A percentile compares a stretch with the other conserved stretches of the same genome.
These are phyloP conservation scores for Penicillium olsonii DNA, from an alignment of 2,329 filamentous ascomycete genomes.

Conservation along the genomic window DNA sequence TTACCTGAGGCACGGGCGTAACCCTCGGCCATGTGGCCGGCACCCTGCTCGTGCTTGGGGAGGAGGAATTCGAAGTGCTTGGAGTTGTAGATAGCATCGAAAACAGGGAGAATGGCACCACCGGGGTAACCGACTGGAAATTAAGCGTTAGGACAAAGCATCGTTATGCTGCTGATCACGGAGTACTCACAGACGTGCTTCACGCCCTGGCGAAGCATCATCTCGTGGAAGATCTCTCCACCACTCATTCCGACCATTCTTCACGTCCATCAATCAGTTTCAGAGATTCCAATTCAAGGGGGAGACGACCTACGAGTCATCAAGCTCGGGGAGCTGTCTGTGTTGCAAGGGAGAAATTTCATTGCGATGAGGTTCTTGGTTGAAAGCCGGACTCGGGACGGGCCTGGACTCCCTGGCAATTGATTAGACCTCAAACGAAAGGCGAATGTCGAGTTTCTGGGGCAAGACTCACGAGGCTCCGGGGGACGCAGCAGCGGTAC, in stretches of 20 bases:
- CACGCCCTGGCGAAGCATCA: conserved; percentile 92
- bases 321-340: conserved; percentile 64
- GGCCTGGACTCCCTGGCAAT: conserved; percentile 56
- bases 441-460: conserved; percentile 13
- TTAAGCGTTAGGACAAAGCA: conserved; percentile 7
- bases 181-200: conserved; percentile 84
- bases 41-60: conserved; percentile 94
- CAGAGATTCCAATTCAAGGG: not conserved
- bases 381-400: conserved; percentile 63
- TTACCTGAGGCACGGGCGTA: conserved; percentile 92
- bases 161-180: not conserved
- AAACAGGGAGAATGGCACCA: conserved; percentile 94
- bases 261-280: conserved; percentile 11
- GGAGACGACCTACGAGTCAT: conserved; percentile 69
- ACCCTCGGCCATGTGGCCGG: conserved; percentile 97
- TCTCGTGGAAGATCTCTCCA: conserved; percentile 97
- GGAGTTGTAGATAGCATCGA: conserved; percentile 98
- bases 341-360: conserved; percentile 68
- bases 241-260: conserved; percentile 93
- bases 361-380: conserved; percentile 59
- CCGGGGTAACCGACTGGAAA: conserved; percentile 79
- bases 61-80: conserved; percentile 95
- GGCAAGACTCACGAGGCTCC: conserved; percentile 53
- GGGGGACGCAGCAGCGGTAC: conserved; percentile 49
- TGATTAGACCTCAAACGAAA: conserved; percentile 6